Evolutionary conservation across 2,329 filamentous ascomycete genomes (phyloP).

Genomic region (Orbilia blumenaviensis): DNA sequence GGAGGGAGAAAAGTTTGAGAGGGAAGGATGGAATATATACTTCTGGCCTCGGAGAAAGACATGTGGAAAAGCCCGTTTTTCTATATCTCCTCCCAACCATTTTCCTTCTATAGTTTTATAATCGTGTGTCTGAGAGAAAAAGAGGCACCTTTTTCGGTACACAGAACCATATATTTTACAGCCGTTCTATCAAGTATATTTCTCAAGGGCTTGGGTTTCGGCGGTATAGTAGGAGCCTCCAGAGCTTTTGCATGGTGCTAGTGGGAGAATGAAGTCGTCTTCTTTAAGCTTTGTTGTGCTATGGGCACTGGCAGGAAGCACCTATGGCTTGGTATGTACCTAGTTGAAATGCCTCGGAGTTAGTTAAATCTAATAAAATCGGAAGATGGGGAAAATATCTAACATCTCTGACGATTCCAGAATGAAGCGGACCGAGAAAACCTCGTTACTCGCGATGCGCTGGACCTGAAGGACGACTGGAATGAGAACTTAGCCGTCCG

Average conservation of each 20-base stretch:
- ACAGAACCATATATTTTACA: too few relatives aligned
- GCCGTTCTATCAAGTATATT: too few relatives aligned
- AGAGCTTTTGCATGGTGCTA: not conserved
- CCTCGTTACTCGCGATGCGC: not conserved
- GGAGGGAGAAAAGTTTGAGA: not conserved
- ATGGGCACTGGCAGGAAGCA: slow-evolving; percentile 9
- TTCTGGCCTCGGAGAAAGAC: not conserved
- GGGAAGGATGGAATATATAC: not conserved
- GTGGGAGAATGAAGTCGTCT: slow-evolving; percentile 16
- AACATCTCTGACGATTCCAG: not conserved
- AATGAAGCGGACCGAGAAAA: not conserved
- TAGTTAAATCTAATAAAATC: not conserved
- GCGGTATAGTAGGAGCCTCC: not conserved
- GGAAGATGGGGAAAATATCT: not conserved
- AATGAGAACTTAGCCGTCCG: slow-evolving; percentile 21
- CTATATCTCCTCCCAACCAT: not conserved
- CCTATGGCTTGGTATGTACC: not conserved
- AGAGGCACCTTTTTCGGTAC: not conserved
- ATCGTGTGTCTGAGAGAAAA: not conserved
- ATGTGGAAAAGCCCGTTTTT: not conserved
- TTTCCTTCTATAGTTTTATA: too few relatives aligned
- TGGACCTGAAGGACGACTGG: not conserved
- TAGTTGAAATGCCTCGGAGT: too few relatives aligned
- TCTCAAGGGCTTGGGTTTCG: not conserved
- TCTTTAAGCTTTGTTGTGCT: slow-evolving; percentile 4